Evolutionary conservation across 2,329 filamentous ascomycete species (phyloP).

Genomic region (Aspergillus alliaceus): DNA sequence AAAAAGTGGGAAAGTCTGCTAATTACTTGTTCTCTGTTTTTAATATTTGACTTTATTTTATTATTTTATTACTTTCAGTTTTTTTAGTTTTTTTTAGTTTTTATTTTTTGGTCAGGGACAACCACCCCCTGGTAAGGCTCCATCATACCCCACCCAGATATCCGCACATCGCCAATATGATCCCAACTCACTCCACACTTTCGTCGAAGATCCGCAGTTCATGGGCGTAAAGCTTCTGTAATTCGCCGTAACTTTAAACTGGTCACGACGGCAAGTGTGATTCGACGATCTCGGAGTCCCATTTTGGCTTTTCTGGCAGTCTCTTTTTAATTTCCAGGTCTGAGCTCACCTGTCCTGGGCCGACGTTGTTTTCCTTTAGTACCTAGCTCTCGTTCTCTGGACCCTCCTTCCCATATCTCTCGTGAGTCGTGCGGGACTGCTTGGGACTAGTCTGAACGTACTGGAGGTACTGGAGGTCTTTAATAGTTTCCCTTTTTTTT

Average conservation of each 20-base stretch:
- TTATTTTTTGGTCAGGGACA: slow-evolving; percentile 17
- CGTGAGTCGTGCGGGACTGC: slow-evolving; percentile 22
- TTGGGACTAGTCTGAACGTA: slow-evolving; percentile 12
- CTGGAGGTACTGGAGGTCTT: slow-evolving; percentile 6
- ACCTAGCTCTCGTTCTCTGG: slow-evolving; percentile 13
- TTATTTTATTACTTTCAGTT: background rate
- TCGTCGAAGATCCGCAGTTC: slow-evolving; percentile 32
- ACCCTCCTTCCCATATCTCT: slow-evolving; percentile 18
- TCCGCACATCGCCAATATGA: slow-evolving; percentile 26
- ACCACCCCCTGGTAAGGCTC: slow-evolving; percentile 23
- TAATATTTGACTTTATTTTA: background rate
- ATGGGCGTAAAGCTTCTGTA: slow-evolving; percentile 30
- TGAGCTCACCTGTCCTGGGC: slow-evolving; percentile 21
- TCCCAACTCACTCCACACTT: slow-evolving; percentile 28
- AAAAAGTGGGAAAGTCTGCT: background rate
- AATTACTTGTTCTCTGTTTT: background rate
- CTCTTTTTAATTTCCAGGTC: slow-evolving; percentile 17
- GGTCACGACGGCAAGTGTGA: slow-evolving; percentile 17
- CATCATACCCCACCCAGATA: slow-evolving; percentile 24
- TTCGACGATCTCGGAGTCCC: slow-evolving; percentile 21
- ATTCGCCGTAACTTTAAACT: slow-evolving; percentile 31
- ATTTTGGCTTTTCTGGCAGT: slow-evolving; percentile 14
- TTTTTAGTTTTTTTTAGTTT: slow-evolving; percentile 1
- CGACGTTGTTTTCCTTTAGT: slow-evolving; percentile 8
- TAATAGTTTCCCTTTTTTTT: slow-evolving; percentile 8